Conservation (phyloP, 2,329 filamentous ascomycete species). For the Colletotrichum nymphaeae region DNA sequence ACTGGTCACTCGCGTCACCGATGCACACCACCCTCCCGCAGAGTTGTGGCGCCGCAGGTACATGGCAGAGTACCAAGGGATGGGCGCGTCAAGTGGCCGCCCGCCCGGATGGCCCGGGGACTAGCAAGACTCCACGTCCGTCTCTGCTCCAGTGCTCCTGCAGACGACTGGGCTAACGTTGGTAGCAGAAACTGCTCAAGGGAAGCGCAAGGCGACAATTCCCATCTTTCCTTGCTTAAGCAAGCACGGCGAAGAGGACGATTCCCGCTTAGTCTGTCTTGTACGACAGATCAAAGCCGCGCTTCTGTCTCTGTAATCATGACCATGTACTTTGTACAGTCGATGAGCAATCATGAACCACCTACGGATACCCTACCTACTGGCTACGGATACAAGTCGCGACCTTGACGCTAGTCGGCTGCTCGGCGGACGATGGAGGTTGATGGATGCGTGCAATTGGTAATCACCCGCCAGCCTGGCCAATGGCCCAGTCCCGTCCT, state of each 20-base stretch:
- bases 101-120: conserved; percentile 37
- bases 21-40: background rate
- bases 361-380: too few species aligned
- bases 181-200: background rate
- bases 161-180: conserved; percentile 3
- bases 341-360: background rate
- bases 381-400: background rate
- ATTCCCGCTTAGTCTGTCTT: background rate
- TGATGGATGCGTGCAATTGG: conserved; percentile 24
- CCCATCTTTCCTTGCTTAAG: background rate
- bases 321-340: background rate
- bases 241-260: background rate
- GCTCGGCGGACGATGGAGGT: conserved; percentile 1
- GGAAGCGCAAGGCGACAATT: background rate
- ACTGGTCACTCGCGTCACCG: conserved; percentile 14
- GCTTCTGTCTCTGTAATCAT: background rate
- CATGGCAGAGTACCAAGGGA: background rate
- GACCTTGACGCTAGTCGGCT: conserved; percentile 4
- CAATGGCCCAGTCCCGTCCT: background rate
- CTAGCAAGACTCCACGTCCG: conserved; percentile 35
- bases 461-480: conserved; percentile 18
- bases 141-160: background rate
- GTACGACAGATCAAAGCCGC: background rate
- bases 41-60: conserved; percentile 4
- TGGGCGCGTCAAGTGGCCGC: conserved; percentile 9